These are phyloP conservation scores for Penicillium flavigenum DNA, from an alignment of 495 filamentous ascomycete species.

Conservation along the genomic window DNA sequence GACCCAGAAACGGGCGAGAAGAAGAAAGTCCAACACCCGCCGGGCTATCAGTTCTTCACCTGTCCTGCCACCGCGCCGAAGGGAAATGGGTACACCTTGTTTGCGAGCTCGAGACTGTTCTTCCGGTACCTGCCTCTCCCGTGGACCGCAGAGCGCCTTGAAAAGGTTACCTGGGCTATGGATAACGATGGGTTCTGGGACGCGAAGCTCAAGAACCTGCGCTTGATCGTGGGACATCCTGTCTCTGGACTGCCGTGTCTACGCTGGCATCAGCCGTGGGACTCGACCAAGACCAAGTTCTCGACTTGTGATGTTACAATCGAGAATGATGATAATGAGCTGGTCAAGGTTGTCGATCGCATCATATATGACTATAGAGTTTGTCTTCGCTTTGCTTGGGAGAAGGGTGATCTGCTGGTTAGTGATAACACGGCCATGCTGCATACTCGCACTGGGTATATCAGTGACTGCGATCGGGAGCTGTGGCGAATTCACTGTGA, in stretches of 20 bases:
- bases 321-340: constrained; percentile 37
- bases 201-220: constrained; percentile 40
- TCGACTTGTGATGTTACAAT: constrained; percentile 47
- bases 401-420: constrained; percentile 55
- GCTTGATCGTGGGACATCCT: constrained; percentile 51
- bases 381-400: constrained; percentile 47
- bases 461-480: constrained; percentile 42
- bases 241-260: constrained; percentile 44
- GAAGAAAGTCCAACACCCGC: constrained; percentile 25
- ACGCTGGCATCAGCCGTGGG: constrained; percentile 58
- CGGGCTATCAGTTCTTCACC: constrained; percentile 54
- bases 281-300: constrained; percentile 47
- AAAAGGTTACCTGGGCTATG: constrained; percentile 42
- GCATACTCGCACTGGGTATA: constrained; percentile 52
- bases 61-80: constrained; percentile 47
- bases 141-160: constrained; percentile 39
- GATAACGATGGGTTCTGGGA: constrained; percentile 42
- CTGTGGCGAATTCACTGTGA: constrained; percentile 53
- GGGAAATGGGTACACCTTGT: constrained; percentile 52
- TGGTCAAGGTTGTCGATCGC: constrained; percentile 33
- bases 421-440: constrained; percentile 53
- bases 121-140: constrained; percentile 48
- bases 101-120: constrained; percentile 50
- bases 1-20: constrained; percentile 30
- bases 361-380: constrained; percentile 53